phyloP scores from a whole-genome alignment of 257 asterid species.

The Lithospermum erythrorhizon region DNA sequence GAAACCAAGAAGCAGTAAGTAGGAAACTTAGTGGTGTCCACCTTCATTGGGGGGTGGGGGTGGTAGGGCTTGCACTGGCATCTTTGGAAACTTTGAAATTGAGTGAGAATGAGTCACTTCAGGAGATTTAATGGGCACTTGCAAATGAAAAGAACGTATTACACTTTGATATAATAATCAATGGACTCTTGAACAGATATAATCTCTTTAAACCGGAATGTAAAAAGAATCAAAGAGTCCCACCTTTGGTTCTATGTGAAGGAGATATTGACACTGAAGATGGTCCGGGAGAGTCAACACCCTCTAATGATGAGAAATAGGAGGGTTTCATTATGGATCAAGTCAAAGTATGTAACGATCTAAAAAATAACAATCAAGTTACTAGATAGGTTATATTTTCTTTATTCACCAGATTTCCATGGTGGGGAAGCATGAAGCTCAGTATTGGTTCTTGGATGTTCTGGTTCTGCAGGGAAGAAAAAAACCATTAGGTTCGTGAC shows the following conservation, averaged over 20 bases:
- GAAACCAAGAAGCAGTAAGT: conserved; percentile 1
- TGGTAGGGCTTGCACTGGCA: conserved; percentile 50
- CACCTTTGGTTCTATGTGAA: conserved; percentile 31
- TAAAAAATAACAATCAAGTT: conserved; percentile 1
- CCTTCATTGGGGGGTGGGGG: conserved; percentile 93
- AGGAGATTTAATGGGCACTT: conserved; percentile 50
- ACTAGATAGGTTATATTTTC: conserved; percentile 6
- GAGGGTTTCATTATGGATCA: conserved; percentile 28
- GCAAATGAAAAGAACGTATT: conserved; percentile 22
- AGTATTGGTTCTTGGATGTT: conserved; percentile 15
- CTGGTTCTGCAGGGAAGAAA: conserved; percentile 18
- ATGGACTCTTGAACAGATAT: conserved; percentile 11
- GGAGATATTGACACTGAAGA: conserved; percentile 33
- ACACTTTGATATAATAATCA: conserved; percentile 18
- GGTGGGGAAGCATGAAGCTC: conserved; percentile 26
- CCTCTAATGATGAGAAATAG: conserved; percentile 20
- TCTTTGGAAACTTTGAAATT: conserved; percentile 35
- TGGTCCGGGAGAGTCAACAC: conserved; percentile 27
- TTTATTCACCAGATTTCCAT: conserved; percentile 20
- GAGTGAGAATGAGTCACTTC: conserved; percentile 38
- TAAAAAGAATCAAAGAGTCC: conserved; percentile 13
- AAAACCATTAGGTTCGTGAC: conserved; percentile 8
- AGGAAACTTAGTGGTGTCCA: conserved; percentile 11
- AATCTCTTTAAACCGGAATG: conserved; percentile 9
- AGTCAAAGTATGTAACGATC: conserved; percentile 13